Base-by-base conservation (phyloP, 2,329 filamentous ascomycete genomes). In the Hymenoscyphus linearis region DNA sequence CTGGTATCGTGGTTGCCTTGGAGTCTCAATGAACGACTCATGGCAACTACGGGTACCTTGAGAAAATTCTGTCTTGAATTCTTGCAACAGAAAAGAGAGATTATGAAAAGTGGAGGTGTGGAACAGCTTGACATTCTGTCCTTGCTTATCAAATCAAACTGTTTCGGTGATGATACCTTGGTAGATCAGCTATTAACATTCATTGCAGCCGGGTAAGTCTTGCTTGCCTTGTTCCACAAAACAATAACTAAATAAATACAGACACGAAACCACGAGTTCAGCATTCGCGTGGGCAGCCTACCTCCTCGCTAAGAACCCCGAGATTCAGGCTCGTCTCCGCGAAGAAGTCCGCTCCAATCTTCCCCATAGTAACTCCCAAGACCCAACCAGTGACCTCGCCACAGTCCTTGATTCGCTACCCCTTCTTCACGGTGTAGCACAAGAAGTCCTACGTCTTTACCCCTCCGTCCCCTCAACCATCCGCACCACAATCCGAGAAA, bases 171-270 rank as follows among this genome's bases (percentile, higher is more conserved):
- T 64, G 87, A 90, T 50, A 85, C 90, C 64, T 81, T 96, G 16
- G 84, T 91, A 37, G 88, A 95, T 72, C 91, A 96, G 75, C 82
- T 93, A 71, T 92, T 95, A 87, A 95, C 90, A 0, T 95, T 95
- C 76, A 82, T 96, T 7, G 88, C 87, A 1, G 91, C 91, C 0
- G 87, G 80, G 78, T 81, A 71, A 64, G 77, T 71, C 16, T 55
- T 27, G 9, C 31, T 5, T 16, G 14, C 16, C 14, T 18, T 25
- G 1, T 34, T 36, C 16, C 25, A 18, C 13, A 16, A n/a, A 36
- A 35, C 10, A 26, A 44, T 57, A 14, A 60, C 44, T 34, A 13
- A 34, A 25, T 35, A 2, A 2, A 1, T 10, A 10, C 18, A 68
- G 86, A 35, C 90, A 93, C 72, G 89, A 93, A 76, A 93, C 90